These are phyloP conservation scores for Hordeum pubiflorum DNA, from an alignment of 202 grass and related monocot species.

Conservation along the genomic window DNA sequence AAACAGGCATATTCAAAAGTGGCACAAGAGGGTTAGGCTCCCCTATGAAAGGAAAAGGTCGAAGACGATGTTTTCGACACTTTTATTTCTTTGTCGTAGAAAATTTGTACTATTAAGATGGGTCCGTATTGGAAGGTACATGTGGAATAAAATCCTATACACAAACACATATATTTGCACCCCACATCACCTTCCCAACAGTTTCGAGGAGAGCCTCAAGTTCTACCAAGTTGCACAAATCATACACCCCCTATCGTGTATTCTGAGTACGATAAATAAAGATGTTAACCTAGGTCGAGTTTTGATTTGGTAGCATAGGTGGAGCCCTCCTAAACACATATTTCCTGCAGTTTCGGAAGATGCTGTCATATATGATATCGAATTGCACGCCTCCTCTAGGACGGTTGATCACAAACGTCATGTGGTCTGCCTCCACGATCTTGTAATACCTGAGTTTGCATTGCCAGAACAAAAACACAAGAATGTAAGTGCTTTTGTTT, in stretches of 20 bases:
- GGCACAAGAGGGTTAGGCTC: no score
- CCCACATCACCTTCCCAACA: no score
- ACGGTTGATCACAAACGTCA: conserved; percentile 75
- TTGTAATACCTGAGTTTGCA: conserved; percentile 49
- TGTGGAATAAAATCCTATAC: no score
- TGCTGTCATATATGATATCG: conserved; percentile 68
- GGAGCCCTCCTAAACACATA: conserved; percentile 28
- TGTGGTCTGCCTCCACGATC: conserved; percentile 83
- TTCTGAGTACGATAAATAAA: neutral
- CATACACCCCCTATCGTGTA: neutral
- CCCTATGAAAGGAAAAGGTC: no score
- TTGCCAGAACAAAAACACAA: neutral
- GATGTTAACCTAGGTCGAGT: neutral
- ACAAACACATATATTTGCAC: no score
- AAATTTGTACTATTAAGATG: no score
- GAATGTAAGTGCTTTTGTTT: neutral
- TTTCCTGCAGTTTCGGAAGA: conserved; percentile 70
- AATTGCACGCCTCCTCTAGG: conserved; percentile 62
- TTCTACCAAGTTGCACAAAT: no score
- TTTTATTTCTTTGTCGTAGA: no score
- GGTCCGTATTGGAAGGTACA: no score
- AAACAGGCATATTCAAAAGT: no score
- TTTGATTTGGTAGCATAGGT: conserved; percentile 5
- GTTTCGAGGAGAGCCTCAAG: no score
- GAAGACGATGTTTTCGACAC: no score